Conservation (phyloP, 1,284 basidiomycete genomes). For the Irpex lacteus region DNA sequence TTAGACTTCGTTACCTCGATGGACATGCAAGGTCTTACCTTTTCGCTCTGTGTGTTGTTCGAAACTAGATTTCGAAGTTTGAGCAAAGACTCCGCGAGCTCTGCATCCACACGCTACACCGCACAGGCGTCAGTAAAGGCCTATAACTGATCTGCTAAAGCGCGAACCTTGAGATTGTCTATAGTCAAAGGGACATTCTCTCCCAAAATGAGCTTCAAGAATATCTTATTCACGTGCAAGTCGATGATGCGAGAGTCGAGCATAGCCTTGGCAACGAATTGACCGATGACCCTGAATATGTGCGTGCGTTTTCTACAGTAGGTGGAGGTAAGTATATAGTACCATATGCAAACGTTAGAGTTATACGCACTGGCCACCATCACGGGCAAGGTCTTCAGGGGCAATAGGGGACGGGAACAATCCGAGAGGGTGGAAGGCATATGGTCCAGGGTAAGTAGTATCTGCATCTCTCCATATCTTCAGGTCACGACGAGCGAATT, state of each 20-base stretch:
- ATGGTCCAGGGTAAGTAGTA: constrained; percentile 53
- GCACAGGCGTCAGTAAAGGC: neutral
- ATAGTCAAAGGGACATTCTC: constrained; percentile 83
- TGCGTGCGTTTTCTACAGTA: constrained; percentile 67
- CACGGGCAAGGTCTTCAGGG: constrained; percentile 59
- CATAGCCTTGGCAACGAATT: constrained; percentile 98
- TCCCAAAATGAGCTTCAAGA: constrained; percentile 86
- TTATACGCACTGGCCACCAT: constrained; percentile 65
- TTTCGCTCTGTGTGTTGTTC: constrained; percentile 38
- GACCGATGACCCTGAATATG: constrained; percentile 88
- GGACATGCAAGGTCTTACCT: constrained; percentile 32
- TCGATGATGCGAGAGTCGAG: constrained; percentile 98
- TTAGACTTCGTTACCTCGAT: neutral
- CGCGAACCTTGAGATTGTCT: constrained; percentile 72
- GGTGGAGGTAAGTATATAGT: neutral
- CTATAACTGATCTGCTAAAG: neutral
- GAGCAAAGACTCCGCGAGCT: constrained; percentile 82
- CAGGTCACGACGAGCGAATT: constrained; percentile 86
- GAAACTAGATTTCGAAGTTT: constrained; percentile 67
- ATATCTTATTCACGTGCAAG: constrained; percentile 89
- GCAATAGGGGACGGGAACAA: constrained; percentile 88
- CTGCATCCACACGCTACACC: constrained; percentile 73
- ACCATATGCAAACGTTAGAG: neutral
- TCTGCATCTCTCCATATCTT: constrained; percentile 92
- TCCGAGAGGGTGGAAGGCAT: constrained; percentile 82